phyloP scores from a whole-genome alignment of 805 yeast genomes.

The Ogataea corticis region DNA sequence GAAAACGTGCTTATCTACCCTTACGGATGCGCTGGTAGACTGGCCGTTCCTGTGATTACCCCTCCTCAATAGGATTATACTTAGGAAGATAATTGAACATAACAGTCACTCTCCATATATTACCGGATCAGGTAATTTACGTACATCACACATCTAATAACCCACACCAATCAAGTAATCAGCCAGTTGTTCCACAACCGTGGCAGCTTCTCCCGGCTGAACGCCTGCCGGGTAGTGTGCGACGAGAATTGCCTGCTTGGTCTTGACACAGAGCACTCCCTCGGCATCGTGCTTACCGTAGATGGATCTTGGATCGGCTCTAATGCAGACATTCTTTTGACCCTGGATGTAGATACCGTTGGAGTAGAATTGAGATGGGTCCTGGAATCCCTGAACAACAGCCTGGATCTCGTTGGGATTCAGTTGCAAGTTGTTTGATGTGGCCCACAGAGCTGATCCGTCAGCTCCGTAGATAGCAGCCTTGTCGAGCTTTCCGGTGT shows the following conservation, averaged over 20 bases:
- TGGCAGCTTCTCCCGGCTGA: conserved; percentile 93
- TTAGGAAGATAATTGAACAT: background rate
- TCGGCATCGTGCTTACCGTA: conserved; percentile 90
- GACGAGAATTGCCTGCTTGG: conserved; percentile 86
- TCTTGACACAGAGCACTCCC: conserved; percentile 89
- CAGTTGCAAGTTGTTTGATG: conserved; percentile 64
- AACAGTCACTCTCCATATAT: background rate
- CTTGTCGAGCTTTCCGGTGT: conserved; percentile 84
- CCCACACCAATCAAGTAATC: conserved; percentile 90
- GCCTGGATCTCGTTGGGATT: conserved; percentile 69
- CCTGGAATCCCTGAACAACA: conserved; percentile 76
- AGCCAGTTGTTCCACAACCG: conserved; percentile 92
- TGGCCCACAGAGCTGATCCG: conserved; percentile 95
- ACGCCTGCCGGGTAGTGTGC: conserved; percentile 94
- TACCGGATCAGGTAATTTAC: background rate
- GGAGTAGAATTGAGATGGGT: conserved; percentile 77
- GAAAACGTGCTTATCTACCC: conserved; percentile 62
- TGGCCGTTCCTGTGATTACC: conserved; percentile 32
- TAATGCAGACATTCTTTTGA: conserved; percentile 82
- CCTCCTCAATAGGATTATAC: conserved; percentile 5
- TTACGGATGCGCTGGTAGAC: conserved; percentile 46
- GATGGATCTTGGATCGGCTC: conserved; percentile 89
- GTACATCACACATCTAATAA: conserved; percentile 35
- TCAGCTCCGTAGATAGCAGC: conserved; percentile 94
- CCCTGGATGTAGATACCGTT: conserved; percentile 84